Conservation (phyloP, 805 yeast genomes). For the Lipomyces yamanashiensis region DNA sequence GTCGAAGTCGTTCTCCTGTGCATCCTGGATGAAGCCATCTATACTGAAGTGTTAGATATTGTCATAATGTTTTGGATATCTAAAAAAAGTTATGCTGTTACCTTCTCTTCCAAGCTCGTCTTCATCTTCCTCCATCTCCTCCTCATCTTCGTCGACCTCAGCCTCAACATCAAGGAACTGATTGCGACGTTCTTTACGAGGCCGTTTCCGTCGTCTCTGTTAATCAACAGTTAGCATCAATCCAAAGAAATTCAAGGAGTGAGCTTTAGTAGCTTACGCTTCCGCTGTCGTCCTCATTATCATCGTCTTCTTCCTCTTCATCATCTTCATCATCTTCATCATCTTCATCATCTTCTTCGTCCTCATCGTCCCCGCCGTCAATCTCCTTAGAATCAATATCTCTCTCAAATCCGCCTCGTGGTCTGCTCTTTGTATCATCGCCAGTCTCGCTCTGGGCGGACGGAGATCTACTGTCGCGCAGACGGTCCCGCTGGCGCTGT, state of each 20-base stretch:
- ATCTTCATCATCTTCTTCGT: conserved; percentile 63
- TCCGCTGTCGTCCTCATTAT: conserved; percentile 89
- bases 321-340: conserved; percentile 99
- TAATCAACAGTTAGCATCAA: not conserved
- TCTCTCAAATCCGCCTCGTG: not conserved
- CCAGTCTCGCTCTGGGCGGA: conserved; percentile 2
- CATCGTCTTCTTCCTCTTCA: conserved; percentile 93
- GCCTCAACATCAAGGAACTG: conserved; percentile 98
- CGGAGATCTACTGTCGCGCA: conserved; percentile 13
- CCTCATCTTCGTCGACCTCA: conserved; percentile 97
- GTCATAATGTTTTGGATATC: not conserved
- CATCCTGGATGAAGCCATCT: conserved; percentile 62
- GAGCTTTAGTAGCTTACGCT: not conserved
- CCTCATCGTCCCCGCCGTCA: conserved; percentile 22
- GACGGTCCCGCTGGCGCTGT: conserved; percentile 4
- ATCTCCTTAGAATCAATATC: conserved; percentile 29
- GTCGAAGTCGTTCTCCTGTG: conserved; percentile 58
- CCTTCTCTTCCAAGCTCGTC: conserved; percentile 88
- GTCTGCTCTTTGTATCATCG: not conserved
- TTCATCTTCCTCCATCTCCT: conserved; percentile 89
- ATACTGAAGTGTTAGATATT: conserved; percentile 7
- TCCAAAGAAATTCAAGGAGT: not conserved
- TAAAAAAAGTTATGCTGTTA: conserved; percentile 47
- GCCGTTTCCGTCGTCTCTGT: conserved; percentile 44
- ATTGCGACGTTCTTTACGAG: conserved; percentile 60